phyloP scores from a whole-genome alignment of 495 filamentous ascomycete genomes.

The Coniosporium apollinis region DNA sequence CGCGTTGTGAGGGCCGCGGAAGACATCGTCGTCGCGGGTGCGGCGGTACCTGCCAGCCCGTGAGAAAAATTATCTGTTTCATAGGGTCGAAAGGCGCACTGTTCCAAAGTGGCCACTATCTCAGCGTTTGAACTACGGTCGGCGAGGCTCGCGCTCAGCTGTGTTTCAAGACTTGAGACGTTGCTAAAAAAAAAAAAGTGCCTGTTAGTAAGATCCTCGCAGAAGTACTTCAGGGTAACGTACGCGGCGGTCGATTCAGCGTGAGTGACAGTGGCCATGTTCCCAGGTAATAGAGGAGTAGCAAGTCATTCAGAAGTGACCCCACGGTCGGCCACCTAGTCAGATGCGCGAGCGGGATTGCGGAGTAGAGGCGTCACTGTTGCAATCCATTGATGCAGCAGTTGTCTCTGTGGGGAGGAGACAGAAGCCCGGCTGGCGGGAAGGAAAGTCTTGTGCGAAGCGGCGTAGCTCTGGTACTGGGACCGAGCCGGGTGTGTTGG shows the following conservation, averaged over 20 bases:
- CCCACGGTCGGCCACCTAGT: slow-evolving; percentile 37
- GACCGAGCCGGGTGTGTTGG: no score
- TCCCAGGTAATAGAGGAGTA: no score
- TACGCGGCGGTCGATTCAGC: no score
- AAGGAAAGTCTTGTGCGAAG: no score
- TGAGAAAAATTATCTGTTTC: no score
- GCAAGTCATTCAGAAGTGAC: no score
- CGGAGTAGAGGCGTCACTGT: slow-evolving; percentile 13
- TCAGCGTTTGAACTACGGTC: slow-evolving; percentile 4
- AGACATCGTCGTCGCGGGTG: slow-evolving; percentile 52
- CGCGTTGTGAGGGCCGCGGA: slow-evolving; percentile 57
- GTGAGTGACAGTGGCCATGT: no score
- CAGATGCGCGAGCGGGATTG: slow-evolving; percentile 35
- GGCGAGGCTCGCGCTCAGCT: slow-evolving; percentile 8
- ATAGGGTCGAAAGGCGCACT: no score
- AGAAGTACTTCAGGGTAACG: no score
- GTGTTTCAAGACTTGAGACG: slow-evolving; percentile 10
- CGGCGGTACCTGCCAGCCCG: slow-evolving; percentile 47
- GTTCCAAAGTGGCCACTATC: no score
- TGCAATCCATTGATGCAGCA: slow-evolving; percentile 23
- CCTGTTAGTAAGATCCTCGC: no score
- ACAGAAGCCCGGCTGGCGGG: slow-evolving; percentile 9
- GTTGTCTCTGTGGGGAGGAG: slow-evolving; percentile 7
- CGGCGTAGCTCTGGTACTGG: no score
- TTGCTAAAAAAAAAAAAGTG: slow-evolving; percentile 5